A percentile compares a stretch with the other conserved stretches of the same genome.
These are phyloP conservation scores for Rhodotorula mucilaginosa DNA, from an alignment of 1,284 basidiomycete species.

Conservation along the genomic window DNA sequence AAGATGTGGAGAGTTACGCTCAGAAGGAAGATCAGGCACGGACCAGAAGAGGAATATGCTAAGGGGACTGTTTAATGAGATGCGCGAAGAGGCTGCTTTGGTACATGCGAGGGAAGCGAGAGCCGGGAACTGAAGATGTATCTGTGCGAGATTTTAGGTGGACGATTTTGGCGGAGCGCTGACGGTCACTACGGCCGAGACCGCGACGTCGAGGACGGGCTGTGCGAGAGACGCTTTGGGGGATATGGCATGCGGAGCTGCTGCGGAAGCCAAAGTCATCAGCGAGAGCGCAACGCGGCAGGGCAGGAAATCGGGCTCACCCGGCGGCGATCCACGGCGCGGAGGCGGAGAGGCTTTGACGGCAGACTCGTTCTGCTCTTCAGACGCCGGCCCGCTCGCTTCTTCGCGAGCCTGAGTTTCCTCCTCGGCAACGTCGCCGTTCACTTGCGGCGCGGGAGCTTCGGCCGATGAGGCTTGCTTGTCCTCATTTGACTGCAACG, in stretches of 20 bases:
- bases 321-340: not conserved
- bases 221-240: conserved; percentile 19
- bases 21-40: no score
- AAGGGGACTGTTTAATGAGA: no score
- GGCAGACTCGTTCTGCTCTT: not conserved
- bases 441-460: not conserved
- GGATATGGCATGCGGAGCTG: conserved; percentile 16
- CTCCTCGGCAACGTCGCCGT: not conserved
- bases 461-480: not conserved
- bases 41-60: no score
- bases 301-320: not conserved
- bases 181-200: conserved; percentile 9
- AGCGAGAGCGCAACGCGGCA: not conserved
- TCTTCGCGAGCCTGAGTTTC: not conserved
- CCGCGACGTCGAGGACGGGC: conserved; percentile 24
- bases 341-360: no score
- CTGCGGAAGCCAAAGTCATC: not conserved
- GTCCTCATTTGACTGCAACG: not conserved
- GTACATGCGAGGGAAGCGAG: not conserved
- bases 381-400: not conserved
- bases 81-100: not conserved
- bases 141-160: not conserved
- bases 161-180: not conserved
- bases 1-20: no score
- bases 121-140: not conserved